Conservation (phyloP, 2,329 filamentous ascomycete genomes). For the Aureobasidium sp. region DNA sequence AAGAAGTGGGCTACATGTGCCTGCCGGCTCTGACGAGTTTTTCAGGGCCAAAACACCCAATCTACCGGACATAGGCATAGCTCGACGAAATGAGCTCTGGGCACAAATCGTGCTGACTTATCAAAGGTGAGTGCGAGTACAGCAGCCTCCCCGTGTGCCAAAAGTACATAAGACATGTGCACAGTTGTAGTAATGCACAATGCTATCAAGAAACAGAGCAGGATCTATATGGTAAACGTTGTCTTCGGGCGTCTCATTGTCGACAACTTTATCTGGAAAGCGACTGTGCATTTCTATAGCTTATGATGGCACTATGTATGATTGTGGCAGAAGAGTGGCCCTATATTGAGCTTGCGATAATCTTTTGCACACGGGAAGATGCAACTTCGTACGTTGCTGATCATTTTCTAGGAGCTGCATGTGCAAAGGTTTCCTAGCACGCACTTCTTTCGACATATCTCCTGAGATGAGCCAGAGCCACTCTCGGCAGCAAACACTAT, state of each 20-base stretch:
- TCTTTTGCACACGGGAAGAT: too few relatives aligned
- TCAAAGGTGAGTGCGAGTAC: not conserved
- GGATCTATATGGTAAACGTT: not conserved
- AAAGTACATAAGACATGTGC: not conserved
- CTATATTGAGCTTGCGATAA: too few relatives aligned
- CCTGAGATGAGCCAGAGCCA: conserved; percentile 3
- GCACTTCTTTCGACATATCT: not conserved
- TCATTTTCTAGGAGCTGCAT: not conserved
- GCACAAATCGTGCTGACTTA: not conserved
- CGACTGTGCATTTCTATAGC: not conserved
- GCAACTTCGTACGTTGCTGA: not conserved
- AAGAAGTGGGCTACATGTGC: conserved; percentile 3
- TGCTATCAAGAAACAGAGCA: not conserved
- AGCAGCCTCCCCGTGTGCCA: not conserved
- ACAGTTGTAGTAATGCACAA: not conserved
- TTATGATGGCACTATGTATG: too few relatives aligned
- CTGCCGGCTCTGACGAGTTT: conserved; percentile 1
- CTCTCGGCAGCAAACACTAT: not conserved
- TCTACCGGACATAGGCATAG: not conserved
- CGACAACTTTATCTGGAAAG: not conserved
- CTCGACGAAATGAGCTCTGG: not conserved
- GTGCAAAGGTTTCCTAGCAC: conserved; percentile 5
- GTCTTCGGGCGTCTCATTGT: not conserved
- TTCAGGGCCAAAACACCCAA: conserved; percentile 1
- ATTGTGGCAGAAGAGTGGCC: too few relatives aligned